A percentile compares a stretch with the other conserved stretches of the same genome.
Conservation (phyloP, 2,329 filamentous ascomycete species). For the Emericellopsis cladophorae region DNA sequence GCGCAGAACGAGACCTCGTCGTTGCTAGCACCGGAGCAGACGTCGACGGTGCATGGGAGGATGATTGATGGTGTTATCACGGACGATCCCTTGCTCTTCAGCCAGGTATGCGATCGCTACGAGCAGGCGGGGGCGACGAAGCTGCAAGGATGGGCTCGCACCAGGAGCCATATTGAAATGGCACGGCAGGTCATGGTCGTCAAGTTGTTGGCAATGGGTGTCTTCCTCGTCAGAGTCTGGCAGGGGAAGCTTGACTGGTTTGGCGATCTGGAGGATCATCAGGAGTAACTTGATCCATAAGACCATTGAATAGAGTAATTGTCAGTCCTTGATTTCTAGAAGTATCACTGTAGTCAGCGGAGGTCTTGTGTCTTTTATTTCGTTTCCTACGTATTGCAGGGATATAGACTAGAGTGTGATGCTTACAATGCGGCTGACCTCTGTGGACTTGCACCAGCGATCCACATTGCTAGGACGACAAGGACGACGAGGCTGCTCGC, state of each 20-base stretch:
- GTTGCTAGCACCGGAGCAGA: background rate
- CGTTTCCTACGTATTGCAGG: no score
- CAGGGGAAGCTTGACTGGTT: constrained; percentile 15
- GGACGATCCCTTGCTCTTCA: constrained; percentile 61
- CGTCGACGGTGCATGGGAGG: background rate
- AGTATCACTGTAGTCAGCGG: no score
- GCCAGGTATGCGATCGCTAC: constrained; percentile 40
- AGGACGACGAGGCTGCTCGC: no score
- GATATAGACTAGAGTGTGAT: no score
- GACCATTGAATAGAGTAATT: background rate
- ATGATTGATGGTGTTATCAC: constrained; percentile 72
- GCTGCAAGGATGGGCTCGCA: background rate
- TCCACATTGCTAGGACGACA: no score
- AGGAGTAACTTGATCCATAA: background rate
- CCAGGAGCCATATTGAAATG: background rate
- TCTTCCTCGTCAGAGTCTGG: constrained; percentile 7
- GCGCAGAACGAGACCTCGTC: constrained; percentile 18
- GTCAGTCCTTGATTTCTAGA: background rate
- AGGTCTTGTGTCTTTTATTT: no score
- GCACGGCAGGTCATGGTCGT: background rate
- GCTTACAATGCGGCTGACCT: no score
- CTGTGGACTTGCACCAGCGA: no score
- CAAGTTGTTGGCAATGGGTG: background rate
- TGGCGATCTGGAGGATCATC: constrained; percentile 3
- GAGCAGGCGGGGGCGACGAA: constrained; percentile 9